Base-by-base conservation (phyloP, 441 rosid species). In the Gossypium davidsonii region DNA sequence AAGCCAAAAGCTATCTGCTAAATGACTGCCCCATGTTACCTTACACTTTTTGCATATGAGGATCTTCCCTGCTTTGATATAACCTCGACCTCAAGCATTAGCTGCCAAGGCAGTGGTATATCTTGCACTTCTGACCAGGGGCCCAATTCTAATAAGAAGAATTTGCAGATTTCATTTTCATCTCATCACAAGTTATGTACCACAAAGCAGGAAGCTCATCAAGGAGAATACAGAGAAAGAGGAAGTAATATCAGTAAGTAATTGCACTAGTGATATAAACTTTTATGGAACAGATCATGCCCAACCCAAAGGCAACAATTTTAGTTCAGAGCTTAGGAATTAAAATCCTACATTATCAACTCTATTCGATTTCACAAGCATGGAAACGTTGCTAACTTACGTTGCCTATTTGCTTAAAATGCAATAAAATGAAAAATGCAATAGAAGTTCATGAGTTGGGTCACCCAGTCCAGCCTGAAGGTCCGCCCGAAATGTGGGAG, bases 21-120 rank as follows among this genome's bases (percentile, higher is more conserved):
- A 76, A 71, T 42, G 81, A 79, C 28, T 81, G 78, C 59, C 75
- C 74, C 2, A 63, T 82, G 70, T 67, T 84, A 42, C 85, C 86
- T 3, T 82, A 80, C 63, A 75, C 78, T n/a, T 83, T 83, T 81
- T 23, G 80, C 79, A n/a, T 78, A 80, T 17, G 80, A 79, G 18
- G 67, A 77, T 42, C 65, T 76, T 52, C 76, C 81, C 20, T 31
- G 73, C 51, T 25, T 63, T 1, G 80, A 73, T 9, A 62, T 46
- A 28, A 62, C 62, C 49, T 75, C 87, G 12, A 28, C 34, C 34
- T 1, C 34, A 4, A 37, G 78, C 65, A 49, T 64, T 34, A 78
- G 80, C 75, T 71, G 80, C 63, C 81, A 73, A 73, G 70, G 70
- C 0, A 75, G 67, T 60, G 66, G 71, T 5, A 71, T 37, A 62